A percentile compares a stretch with the other conserved stretches of the same genome.
Conservation (phyloP, 306 rosid species). For the Fagus crenata region DNA sequence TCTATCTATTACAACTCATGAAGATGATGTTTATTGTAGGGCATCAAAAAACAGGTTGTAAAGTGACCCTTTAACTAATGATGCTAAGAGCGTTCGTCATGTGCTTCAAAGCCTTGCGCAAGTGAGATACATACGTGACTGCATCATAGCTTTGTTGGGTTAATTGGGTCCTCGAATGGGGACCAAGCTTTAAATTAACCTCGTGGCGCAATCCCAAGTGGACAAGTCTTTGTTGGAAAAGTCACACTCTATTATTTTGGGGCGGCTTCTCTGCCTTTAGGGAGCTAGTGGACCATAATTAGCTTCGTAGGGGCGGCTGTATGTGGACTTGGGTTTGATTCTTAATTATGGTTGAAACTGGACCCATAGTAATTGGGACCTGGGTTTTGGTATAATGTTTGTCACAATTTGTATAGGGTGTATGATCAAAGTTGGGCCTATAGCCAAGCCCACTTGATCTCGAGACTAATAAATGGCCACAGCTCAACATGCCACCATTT, state of each 20-base stretch:
- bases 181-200: not conserved
- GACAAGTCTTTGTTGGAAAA: not conserved
- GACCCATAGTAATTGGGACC: too few relatives aligned
- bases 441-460: too few relatives aligned
- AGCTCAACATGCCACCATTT: too few relatives aligned
- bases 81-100: constrained; percentile 33
- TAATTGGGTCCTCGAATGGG: not conserved
- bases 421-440: too few relatives aligned
- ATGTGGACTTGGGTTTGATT: too few relatives aligned
- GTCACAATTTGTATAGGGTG: too few relatives aligned
- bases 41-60: constrained; percentile 39
- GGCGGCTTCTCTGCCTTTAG: too few relatives aligned
- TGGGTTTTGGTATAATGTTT: too few relatives aligned
- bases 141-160: not conserved
- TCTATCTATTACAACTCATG: constrained; percentile 41
- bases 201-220: not conserved
- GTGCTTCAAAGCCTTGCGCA: constrained; percentile 31
- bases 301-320: too few relatives aligned
- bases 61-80: constrained; percentile 38
- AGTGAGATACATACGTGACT: not conserved
- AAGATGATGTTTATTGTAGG: constrained; percentile 39
- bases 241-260: not conserved
- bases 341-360: too few relatives aligned
- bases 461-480: too few relatives aligned
- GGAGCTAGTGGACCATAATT: too few relatives aligned